A percentile compares a stretch with the other conserved stretches of the same genome.
Evolutionary conservation across 2,329 filamentous ascomycete species (phyloP).

Genomic region (Talaromyces sp.): DNA sequence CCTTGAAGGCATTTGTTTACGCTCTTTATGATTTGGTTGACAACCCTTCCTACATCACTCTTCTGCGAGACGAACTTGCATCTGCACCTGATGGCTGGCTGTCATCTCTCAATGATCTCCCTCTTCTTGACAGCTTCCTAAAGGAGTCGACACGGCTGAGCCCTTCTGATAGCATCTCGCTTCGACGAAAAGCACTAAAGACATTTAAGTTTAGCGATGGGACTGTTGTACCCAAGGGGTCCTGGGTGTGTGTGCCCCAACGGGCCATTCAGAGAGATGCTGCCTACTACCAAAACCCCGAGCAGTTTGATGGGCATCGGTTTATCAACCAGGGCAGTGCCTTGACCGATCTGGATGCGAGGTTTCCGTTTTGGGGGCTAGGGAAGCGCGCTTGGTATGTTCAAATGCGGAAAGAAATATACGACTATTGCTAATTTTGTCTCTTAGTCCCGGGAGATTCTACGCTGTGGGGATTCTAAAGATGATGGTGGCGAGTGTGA

Average conservation of each 20-base stretch:
- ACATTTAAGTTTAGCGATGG: background rate
- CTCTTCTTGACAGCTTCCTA: slow-evolving; percentile 5
- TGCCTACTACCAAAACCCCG: background rate
- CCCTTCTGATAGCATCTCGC: slow-evolving; percentile 1
- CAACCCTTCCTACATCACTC: background rate
- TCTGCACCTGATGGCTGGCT: background rate
- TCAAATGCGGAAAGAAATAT: background rate
- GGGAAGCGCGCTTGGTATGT: background rate
- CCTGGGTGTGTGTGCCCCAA: background rate
- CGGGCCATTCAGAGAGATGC: background rate
- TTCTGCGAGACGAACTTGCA: background rate
- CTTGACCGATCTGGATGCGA: background rate
- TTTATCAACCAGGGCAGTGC: background rate
- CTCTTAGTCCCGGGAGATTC: background rate
- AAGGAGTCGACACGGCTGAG: slow-evolving; percentile 5
- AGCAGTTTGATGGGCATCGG: background rate
- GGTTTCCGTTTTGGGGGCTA: background rate
- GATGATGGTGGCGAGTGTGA: background rate
- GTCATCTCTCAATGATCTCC: background rate
- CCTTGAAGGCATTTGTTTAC: background rate
- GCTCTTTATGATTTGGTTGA: background rate
- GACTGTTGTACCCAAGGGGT: background rate
- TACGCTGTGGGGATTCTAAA: background rate
- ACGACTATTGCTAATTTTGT: background rate
- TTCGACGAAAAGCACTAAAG: slow-evolving; percentile 1